phyloP scores from a whole-genome alignment of 495 filamentous ascomycete genomes.

The Penicillium flavigenum region DNA sequence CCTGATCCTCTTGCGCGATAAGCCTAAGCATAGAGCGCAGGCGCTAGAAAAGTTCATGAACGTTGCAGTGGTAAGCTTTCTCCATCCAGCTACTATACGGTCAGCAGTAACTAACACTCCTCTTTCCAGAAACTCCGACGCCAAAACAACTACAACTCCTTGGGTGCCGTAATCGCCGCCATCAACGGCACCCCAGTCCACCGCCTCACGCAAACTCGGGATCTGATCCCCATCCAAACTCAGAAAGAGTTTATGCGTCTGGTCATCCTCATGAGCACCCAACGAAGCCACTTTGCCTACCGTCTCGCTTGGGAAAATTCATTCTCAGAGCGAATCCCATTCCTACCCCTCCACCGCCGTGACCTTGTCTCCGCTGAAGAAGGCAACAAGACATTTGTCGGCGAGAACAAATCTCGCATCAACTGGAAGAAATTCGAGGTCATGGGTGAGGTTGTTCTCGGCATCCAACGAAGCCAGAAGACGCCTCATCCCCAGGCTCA shows the following conservation, averaged over 20 bases:
- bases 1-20: conserved; percentile 89
- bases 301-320: conserved; percentile 96
- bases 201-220: conserved; percentile 78
- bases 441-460: conserved; percentile 85
- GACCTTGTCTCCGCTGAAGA: conserved; percentile 91
- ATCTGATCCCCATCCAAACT: conserved; percentile 65
- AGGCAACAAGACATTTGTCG: conserved; percentile 85
- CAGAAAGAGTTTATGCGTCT: conserved; percentile 85
- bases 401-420: conserved; percentile 69
- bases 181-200: conserved; percentile 86
- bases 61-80: conserved; percentile 57
- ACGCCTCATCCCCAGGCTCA: conserved; percentile 72
- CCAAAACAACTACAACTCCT: conserved; percentile 94
- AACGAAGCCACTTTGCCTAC: conserved; percentile 90
- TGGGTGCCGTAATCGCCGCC: conserved; percentile 89
- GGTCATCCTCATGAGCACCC: conserved; percentile 87
- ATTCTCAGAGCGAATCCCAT: conserved; percentile 83
- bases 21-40: conserved; percentile 88
- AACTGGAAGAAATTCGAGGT: conserved; percentile 99
- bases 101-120: background rate
- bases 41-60: conserved; percentile 94
- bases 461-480: conserved; percentile 86
- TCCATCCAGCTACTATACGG: background rate
- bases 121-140: conserved; percentile 67
- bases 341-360: conserved; percentile 84